A percentile compares a stretch with the other conserved stretches of the same genome.
These are phyloP conservation scores for Infundibulicybe gibba DNA, from an alignment of 768 basidiomycete genomes.

Conservation along the genomic window DNA sequence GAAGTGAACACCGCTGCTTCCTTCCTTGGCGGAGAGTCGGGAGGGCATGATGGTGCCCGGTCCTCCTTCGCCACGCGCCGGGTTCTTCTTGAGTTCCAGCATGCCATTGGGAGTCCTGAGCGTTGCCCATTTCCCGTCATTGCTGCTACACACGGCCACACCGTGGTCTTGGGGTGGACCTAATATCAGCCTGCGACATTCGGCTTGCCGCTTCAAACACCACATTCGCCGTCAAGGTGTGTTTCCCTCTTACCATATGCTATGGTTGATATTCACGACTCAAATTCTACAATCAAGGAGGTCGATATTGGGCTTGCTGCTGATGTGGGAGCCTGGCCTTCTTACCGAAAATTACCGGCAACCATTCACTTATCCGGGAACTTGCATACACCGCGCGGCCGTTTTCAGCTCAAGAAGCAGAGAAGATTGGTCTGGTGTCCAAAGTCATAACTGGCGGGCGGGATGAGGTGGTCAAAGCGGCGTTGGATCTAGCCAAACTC, in stretches of 20 bases:
- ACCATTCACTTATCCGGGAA: constrained; percentile 69
- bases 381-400: constrained; percentile 69
- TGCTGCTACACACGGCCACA: constrained; percentile 72
- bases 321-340: constrained; percentile 86
- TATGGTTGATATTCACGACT: constrained; percentile 57
- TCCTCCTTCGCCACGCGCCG: constrained; percentile 44
- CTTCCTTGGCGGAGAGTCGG: constrained; percentile 15
- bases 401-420: constrained; percentile 71
- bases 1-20: constrained; percentile 26
- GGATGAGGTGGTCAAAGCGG: constrained; percentile 62
- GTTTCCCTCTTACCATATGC: constrained; percentile 37
- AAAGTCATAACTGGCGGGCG: constrained; percentile 62
- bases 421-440: constrained; percentile 70
- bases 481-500: constrained; percentile 58
- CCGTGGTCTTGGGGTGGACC: constrained; percentile 79
- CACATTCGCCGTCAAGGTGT: constrained; percentile 70
- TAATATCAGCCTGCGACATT: constrained; percentile 74
- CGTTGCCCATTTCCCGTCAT: constrained; percentile 78
- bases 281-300: constrained; percentile 57
- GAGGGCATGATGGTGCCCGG: constrained; percentile 46
- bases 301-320: constrained; percentile 85
- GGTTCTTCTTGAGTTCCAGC: constrained; percentile 60
- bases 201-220: constrained; percentile 64
- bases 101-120: constrained; percentile 64
- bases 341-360: constrained; percentile 74